Evolutionary conservation across 768 basidiomycete species (phyloP), one percentile per base, ranked within the genome.

Genomic region (Cantharellus anzutake): DNA sequence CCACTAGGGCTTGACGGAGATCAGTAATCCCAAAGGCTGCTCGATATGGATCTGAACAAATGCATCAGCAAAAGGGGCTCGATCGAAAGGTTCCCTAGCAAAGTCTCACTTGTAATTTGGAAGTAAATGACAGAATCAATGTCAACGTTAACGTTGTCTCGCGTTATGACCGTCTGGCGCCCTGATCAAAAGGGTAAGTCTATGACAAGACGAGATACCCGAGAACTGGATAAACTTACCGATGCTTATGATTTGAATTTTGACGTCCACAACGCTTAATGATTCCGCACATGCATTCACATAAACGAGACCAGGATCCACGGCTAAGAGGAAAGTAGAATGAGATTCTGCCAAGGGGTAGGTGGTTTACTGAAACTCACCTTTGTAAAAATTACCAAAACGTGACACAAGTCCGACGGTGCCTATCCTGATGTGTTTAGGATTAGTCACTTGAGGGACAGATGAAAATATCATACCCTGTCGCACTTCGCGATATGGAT

Each of bases 201-300:
- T 1, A 63, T 60, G 60, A 38, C 41, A 39, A 40, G 37, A 1
- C 16, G 4, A 39, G 39, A 16, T 29, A 16, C 4, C 40, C 20
- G 41, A n/a, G 44, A 75, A 80, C 72, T 92, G 89, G 52, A 11
- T 11, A 11, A 11, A 55, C 52, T 7, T 7, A 55, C 89, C 89
- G 66, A 93, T 90, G 35, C 84, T 73, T 64, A 81, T 85, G 65
- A 97, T 91, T 70, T 94, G 92, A 64, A 98, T 94, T 71, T 93
- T 94, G 71, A 97, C 92, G 68, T 96, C 88, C 64, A 97, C 89
- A 55, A 85, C 70, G 60, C 82, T 80, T 51, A 98, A 77, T 1
- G 78, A 77, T 70, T 98, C 94, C 14, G 90, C 87, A 77, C 92
- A 94, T 62, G 94, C 86, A 69, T 97, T 96, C 70, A 96, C 83